phyloP scores from a whole-genome alignment of 192 early-diverging fungal genomes.

The Podila clonocystis region DNA sequence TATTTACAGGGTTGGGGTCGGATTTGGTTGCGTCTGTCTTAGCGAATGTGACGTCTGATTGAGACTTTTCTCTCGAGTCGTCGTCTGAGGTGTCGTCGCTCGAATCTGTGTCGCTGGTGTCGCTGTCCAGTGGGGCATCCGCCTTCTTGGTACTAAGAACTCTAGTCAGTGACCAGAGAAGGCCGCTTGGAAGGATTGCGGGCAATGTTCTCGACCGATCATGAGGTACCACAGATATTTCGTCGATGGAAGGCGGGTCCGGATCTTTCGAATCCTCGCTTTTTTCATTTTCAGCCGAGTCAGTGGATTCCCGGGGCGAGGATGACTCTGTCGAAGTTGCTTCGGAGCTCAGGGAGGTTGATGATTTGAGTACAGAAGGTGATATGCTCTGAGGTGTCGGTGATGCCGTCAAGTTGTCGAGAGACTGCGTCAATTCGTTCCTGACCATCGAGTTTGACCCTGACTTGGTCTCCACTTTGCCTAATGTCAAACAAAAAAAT shows the following conservation, averaged over 20 bases:
- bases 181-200: conserved; percentile 23
- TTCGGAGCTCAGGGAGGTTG: conserved; percentile 12
- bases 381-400: background rate
- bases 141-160: conserved; percentile 30
- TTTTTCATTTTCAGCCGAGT: conserved; percentile 10
- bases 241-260: background rate
- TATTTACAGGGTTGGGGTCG: background rate
- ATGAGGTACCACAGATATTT: conserved; percentile 13
- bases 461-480: conserved; percentile 13
- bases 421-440: conserved; percentile 30
- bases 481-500: background rate
- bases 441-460: conserved; percentile 22
- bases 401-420: background rate
- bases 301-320: background rate
- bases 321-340: background rate
- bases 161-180: conserved; percentile 33
- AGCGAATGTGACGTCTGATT: background rate
- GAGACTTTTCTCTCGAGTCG: background rate
- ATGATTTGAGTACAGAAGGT: conserved; percentile 2
- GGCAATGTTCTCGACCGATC: conserved; percentile 41
- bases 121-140: conserved; percentile 26
- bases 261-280: background rate
- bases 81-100: conserved; percentile 11
- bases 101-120: conserved; percentile 29
- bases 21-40: background rate